These are phyloP conservation scores for Amanita molliuscula DNA, from an alignment of 768 basidiomycete species.

Conservation along the genomic window DNA sequence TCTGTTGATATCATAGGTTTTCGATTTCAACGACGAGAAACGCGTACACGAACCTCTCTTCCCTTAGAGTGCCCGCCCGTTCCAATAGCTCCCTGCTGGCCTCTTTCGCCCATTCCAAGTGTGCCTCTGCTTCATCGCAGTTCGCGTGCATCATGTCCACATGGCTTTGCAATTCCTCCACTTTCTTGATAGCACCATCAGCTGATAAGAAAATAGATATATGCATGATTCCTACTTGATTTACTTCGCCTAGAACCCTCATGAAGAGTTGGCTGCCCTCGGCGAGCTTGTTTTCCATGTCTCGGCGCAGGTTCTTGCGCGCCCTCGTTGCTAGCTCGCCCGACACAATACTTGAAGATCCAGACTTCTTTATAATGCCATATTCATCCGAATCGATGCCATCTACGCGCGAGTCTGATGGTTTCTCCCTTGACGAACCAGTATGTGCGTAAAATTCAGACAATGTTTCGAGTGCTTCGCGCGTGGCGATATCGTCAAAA, in stretches of 20 bases:
- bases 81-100: slow-evolving; percentile 75
- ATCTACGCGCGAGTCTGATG: slow-evolving; percentile 13
- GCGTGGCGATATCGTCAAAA: slow-evolving; percentile 67
- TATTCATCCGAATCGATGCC: slow-evolving; percentile 24
- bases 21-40: background rate
- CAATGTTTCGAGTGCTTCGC: slow-evolving; percentile 74
- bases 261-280: slow-evolving; percentile 79
- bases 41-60: slow-evolving; percentile 47
- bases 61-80: slow-evolving; percentile 65
- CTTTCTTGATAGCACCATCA: slow-evolving; percentile 48
- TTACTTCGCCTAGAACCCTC: slow-evolving; percentile 77
- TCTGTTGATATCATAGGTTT: slow-evolving; percentile 23
- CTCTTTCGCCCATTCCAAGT: slow-evolving; percentile 64
- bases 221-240: slow-evolving; percentile 54
- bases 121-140: slow-evolving; percentile 77
- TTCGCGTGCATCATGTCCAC: slow-evolving; percentile 69
- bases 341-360: slow-evolving; percentile 19
- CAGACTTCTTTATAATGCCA: slow-evolving; percentile 11
- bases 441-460: slow-evolving; percentile 59
- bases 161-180: slow-evolving; percentile 69
- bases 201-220: slow-evolving; percentile 2
- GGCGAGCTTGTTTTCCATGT: slow-evolving; percentile 76
- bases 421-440: slow-evolving; percentile 22
- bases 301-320: slow-evolving; percentile 69
- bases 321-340: slow-evolving; percentile 65